These are phyloP conservation scores for Stachybotrys chartarum DNA, from an alignment of 2,329 filamentous ascomycete species.

Conservation along the genomic window DNA sequence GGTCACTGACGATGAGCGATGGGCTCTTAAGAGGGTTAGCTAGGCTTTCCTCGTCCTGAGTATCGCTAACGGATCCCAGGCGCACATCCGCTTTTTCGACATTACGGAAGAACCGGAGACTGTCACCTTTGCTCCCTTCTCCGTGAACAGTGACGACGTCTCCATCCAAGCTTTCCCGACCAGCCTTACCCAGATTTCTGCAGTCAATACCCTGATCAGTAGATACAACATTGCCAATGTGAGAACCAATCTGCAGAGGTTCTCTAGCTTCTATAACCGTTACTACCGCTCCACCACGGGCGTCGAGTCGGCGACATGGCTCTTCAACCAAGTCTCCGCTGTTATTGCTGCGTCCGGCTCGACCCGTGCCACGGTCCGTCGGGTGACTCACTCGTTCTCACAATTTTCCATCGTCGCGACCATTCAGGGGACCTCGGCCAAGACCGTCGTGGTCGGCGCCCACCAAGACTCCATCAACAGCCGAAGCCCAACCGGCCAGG, in stretches of 20 bases:
- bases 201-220: conserved; percentile 30
- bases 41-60: not conserved
- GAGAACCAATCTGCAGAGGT: conserved; percentile 19
- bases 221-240: conserved; percentile 11
- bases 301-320: conserved; percentile 66
- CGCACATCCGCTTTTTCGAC: conserved; percentile 30
- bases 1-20: conserved; percentile 39
- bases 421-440: conserved; percentile 63
- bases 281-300: conserved; percentile 62
- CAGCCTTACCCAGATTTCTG: conserved; percentile 8
- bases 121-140: conserved; percentile 1
- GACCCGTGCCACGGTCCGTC: conserved; percentile 50
- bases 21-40: conserved; percentile 58
- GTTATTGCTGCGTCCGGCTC: conserved; percentile 57
- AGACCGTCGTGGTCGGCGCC: conserved; percentile 70
- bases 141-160: conserved; percentile 16
- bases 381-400: conserved; percentile 64
- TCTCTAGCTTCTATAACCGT: conserved; percentile 59
- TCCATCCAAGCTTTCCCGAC: conserved; percentile 15
- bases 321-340: conserved; percentile 57
- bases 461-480: conserved; percentile 74
- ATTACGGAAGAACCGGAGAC: conserved; percentile 16
- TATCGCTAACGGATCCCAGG: conserved; percentile 8
- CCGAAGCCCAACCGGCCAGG: not conserved
- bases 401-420: conserved; percentile 77